These are phyloP conservation scores for Eustoma russellianum DNA, from an alignment of 257 asterid genomes.

Conservation along the genomic window DNA sequence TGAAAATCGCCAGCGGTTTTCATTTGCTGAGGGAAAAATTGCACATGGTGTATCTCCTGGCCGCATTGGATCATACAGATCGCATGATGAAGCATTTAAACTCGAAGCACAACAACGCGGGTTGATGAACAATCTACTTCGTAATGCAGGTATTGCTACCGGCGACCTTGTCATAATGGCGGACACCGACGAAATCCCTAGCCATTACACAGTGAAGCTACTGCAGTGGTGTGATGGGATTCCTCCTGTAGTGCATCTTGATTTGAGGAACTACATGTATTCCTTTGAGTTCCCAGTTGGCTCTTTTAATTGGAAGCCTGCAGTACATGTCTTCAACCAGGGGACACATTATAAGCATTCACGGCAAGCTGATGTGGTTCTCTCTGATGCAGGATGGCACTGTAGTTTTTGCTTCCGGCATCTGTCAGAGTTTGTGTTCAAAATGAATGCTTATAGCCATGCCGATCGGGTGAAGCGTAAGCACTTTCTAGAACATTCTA, in stretches of 20 bases:
- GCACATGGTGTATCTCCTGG: constrained; percentile 57
- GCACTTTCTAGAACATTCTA: constrained; percentile 41
- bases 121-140: constrained; percentile 58
- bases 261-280: constrained; percentile 57
- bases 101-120: constrained; percentile 67
- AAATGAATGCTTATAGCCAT: constrained; percentile 65
- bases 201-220: constrained; percentile 70
- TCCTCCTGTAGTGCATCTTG: constrained; percentile 67
- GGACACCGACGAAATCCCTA: constrained; percentile 89
- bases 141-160: constrained; percentile 42
- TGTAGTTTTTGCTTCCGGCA: constrained; percentile 77
- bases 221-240: constrained; percentile 90
- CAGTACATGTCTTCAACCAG: constrained; percentile 42
- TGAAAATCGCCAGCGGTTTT: constrained; percentile 39
- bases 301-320: constrained; percentile 78
- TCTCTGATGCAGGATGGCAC: constrained; percentile 94
- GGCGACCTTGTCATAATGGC: constrained; percentile 84
- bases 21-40: constrained; percentile 60
- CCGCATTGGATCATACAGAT: constrained; percentile 28
- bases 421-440: constrained; percentile 49
- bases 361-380: constrained; percentile 48
- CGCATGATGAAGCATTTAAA: constrained; percentile 54
- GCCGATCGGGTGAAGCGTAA: constrained; percentile 45
- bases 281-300: constrained; percentile 89
- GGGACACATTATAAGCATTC: constrained; percentile 71